Conservation (phyloP, 2,329 filamentous ascomycete species). For the Domatiomyces globalis region DNA sequence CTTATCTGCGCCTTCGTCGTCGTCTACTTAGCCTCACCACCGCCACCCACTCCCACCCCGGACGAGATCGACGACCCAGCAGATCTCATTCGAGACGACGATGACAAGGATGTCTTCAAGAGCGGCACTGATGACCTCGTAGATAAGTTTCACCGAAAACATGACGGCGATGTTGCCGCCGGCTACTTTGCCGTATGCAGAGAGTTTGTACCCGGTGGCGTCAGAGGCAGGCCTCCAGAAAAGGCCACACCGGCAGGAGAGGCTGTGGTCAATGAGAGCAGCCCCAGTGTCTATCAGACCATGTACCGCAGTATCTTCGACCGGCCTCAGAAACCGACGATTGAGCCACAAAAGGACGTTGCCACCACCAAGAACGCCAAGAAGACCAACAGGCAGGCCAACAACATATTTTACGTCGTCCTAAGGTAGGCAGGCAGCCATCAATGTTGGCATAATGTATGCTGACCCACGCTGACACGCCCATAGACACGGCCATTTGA, state of each 20-base stretch:
- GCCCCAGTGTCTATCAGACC: conserved; percentile 89
- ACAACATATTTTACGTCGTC: conserved; percentile 88
- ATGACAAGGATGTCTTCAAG: conserved; percentile 52
- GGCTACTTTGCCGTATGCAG: conserved; percentile 92
- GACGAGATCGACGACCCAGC: conserved; percentile 23
- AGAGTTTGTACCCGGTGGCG: conserved; percentile 79
- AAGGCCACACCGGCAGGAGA: conserved; percentile 64
- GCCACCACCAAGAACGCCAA: conserved; percentile 25
- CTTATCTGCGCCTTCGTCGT: conserved; percentile 48
- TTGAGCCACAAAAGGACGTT: conserved; percentile 39
- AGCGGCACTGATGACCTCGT: conserved; percentile 44
- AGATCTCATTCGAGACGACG: conserved; percentile 35
- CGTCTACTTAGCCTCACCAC: conserved; percentile 54
- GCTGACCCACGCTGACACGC: background rate
- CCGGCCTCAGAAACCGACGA: conserved; percentile 47
- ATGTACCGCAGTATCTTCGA: conserved; percentile 98
- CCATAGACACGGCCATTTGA: conserved; percentile 73
- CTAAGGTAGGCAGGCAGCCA: conserved; percentile 49
- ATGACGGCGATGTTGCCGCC: conserved; percentile 65
- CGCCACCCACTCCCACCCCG: conserved; percentile 10
- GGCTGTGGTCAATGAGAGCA: conserved; percentile 65
- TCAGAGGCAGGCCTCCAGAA: conserved; percentile 81
- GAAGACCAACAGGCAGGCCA: conserved; percentile 39
- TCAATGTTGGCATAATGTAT: conserved; percentile 1
- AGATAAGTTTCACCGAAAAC: conserved; percentile 46